A percentile compares a stretch with the other conserved stretches of the same genome.
Conservation (phyloP, 2,329 filamentous ascomycete species). For the Orbilia blumenaviensis region DNA sequence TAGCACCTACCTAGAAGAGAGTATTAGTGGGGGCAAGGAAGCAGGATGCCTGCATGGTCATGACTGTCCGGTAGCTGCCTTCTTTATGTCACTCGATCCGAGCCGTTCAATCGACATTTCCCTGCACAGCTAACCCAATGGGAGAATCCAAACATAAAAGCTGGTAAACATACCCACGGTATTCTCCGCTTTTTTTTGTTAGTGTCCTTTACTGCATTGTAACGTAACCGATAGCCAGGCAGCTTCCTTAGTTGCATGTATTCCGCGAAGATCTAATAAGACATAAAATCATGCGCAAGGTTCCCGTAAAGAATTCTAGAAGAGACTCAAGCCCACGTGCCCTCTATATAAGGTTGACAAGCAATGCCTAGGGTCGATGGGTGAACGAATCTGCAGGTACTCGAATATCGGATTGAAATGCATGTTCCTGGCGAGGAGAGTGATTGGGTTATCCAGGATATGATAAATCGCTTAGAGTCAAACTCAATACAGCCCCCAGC, state of each 20-base stretch:
- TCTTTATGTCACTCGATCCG: slow-evolving; percentile 17
- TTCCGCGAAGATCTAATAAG: slow-evolving; percentile 7
- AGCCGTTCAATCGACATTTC: slow-evolving; percentile 13
- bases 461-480: no score
- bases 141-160: background rate
- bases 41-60: background rate
- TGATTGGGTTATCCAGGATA: background rate
- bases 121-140: background rate
- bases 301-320: background rate
- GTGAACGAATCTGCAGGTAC: background rate
- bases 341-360: slow-evolving; percentile 6
- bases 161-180: background rate
- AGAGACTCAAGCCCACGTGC: slow-evolving; percentile 11
- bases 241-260: background rate
- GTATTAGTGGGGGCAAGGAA: background rate
- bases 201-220: no score
- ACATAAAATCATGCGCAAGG: background rate
- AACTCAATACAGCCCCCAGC: no score
- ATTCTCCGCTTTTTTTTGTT: no score
- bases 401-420: background rate
- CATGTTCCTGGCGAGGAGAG: background rate
- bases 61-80: slow-evolving; percentile 6
- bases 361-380: background rate
- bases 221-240: background rate
- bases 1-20: slow-evolving; percentile 8